Evolutionary conservation across 306 rosid genomes (phyloP), one percentile per base, ranked within the genome.

Genomic region (Prinsepia uniflora): DNA sequence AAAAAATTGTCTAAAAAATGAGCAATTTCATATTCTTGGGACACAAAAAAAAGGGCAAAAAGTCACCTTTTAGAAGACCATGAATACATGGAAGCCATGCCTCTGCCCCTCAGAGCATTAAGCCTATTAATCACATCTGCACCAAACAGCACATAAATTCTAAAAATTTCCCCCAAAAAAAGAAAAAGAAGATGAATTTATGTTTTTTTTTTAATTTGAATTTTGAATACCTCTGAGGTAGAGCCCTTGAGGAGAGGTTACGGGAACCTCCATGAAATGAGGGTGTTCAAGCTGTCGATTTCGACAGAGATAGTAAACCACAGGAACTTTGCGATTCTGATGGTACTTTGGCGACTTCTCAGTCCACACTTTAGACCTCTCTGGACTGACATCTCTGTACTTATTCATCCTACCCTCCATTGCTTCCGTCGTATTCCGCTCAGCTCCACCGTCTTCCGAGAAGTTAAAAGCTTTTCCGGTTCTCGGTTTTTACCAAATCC

Each of bases 241-340:
- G 56, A 90, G 85, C 5, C 98, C 96, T 12, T 82, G 82, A 5
- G 90, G 79, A 53, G 98, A 93, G 12, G 89, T 78, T 46, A 93
- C 58, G 2, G 86, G 81, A 52, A 93, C 90, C 84, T 93, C 98
- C 96, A 93, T 88, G 89, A 93, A 93, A 81, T 93, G 98, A 71
- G 98, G 98, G 48, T 93, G 98, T 72, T 93, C 96, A 5, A 93
- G 89, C 76, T 88, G 96, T 69, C 98, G 84, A 58, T 93, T 90
- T 75, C 96, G 71, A 71, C 86, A 86, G 47, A 93, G 96, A 75
- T 90, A 93, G 80, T 93, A 93, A 84, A 93, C 69, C 24, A 93
- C 96, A 7, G 93, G 89, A 5, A 93, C 92, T 71, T 85, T 93
- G 40, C 98, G 87, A 62, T 61, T 81, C 89, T 88, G 94, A 6